Conservation (phyloP, 2,329 filamentous ascomycete species). For the Escovopsis sp. region DNA sequence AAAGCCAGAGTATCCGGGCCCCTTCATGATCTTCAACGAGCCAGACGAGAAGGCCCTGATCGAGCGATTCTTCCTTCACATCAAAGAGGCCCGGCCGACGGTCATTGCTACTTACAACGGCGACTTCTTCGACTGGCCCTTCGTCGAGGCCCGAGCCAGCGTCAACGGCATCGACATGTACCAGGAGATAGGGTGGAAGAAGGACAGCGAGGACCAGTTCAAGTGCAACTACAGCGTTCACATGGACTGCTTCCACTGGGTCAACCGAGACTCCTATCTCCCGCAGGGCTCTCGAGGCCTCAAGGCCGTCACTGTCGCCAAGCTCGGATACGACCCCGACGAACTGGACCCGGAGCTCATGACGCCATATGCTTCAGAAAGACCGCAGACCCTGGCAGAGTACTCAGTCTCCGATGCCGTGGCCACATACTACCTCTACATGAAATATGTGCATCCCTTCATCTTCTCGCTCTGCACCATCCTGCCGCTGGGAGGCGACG, state of each 20-base stretch:
- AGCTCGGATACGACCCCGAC: constrained; percentile 95
- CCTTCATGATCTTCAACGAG: constrained; percentile 98
- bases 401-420: constrained; percentile 99
- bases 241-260: constrained; percentile 99
- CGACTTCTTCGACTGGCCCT: constrained; percentile 99
- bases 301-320: constrained; percentile 94
- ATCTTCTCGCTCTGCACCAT: constrained; percentile 98
- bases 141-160: constrained; percentile 85
- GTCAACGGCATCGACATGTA: constrained; percentile 99
- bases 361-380: constrained; percentile 80
- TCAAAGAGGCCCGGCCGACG: constrained; percentile 86
- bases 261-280: constrained; percentile 94
- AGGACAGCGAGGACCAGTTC: constrained; percentile 90
- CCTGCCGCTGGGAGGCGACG: constrained; percentile 81
- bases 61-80: constrained; percentile 86
- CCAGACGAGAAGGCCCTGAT: constrained; percentile 77
- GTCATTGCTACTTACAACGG: constrained; percentile 99
- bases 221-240: constrained; percentile 93
- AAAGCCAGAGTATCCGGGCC: constrained; percentile 86
- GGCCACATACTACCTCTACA: constrained; percentile 96
- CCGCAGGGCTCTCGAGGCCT: constrained; percentile 93
- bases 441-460: constrained; percentile 99
- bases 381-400: constrained; percentile 86
- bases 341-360: constrained; percentile 95
- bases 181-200: constrained; percentile 91